phyloP scores from a whole-genome alignment of 1,284 basidiomycete species.

The Apiotrichum sp. region DNA sequence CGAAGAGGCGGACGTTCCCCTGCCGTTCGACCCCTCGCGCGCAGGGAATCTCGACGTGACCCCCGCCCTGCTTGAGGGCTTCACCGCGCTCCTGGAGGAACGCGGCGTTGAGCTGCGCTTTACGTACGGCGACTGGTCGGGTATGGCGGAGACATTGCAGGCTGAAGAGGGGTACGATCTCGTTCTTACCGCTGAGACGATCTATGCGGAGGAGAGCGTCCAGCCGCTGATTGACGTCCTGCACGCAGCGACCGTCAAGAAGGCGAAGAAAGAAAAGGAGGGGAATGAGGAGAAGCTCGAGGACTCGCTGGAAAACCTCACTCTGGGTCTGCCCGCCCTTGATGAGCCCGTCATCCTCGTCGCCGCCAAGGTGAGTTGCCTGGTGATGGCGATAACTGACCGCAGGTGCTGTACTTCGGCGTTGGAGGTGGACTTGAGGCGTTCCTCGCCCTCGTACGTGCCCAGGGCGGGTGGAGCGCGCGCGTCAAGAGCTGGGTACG shows the following conservation, averaged over 20 bases:
- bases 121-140: conserved; percentile 73
- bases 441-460: conserved; percentile 58
- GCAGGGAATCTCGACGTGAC: conserved; percentile 55
- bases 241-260: conserved; percentile 13
- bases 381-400: not conserved
- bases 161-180: conserved; percentile 55
- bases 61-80: conserved; percentile 59
- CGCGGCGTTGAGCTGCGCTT: conserved; percentile 62
- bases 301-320: conserved; percentile 24
- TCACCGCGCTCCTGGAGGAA: conserved; percentile 55
- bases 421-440: conserved; percentile 82
- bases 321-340: too few species aligned
- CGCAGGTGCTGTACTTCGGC: conserved; percentile 83
- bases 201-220: conserved; percentile 70
- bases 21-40: conserved; percentile 37
- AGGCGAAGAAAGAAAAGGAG: not conserved
- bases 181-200: conserved; percentile 85
- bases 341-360: conserved; percentile 28
- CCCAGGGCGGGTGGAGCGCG: conserved; percentile 23
- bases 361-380: conserved; percentile 39
- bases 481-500: conserved; percentile 51
- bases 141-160: conserved; percentile 21
- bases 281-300: conserved; percentile 16
- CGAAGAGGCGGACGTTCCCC: conserved; percentile 18
- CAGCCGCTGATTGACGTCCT: conserved; percentile 58